These are phyloP conservation scores for Microcera coccophila DNA, from an alignment of 2,329 filamentous ascomycete genomes.

Conservation along the genomic window DNA sequence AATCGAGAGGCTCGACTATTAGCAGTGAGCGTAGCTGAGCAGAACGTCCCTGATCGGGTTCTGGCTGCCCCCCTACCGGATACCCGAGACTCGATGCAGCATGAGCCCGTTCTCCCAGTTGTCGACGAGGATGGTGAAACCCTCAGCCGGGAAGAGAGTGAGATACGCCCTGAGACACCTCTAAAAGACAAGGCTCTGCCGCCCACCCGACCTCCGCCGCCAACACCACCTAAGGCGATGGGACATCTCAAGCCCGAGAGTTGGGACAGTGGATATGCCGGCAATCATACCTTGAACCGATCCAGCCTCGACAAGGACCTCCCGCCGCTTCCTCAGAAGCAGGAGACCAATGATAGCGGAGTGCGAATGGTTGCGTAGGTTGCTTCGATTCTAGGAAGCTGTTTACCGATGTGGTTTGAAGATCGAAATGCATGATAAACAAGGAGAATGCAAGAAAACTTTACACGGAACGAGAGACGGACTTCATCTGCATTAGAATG, in stretches of 20 bases:
- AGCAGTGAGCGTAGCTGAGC: slow-evolving; percentile 34
- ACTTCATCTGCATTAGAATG: slow-evolving; percentile 29
- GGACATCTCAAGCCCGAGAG: slow-evolving; percentile 41
- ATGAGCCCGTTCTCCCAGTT: slow-evolving; percentile 63
- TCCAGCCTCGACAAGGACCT: slow-evolving; percentile 59
- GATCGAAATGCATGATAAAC: slow-evolving; percentile 16
- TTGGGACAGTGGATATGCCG: slow-evolving; percentile 46
- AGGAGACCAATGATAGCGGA: slow-evolving; percentile 25
- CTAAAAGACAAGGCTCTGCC: slow-evolving; percentile 38
- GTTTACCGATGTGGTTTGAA: slow-evolving; percentile 18
- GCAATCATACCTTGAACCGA: slow-evolving; percentile 42
- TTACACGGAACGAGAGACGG: slow-evolving; percentile 24
- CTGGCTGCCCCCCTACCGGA: slow-evolving; percentile 41
- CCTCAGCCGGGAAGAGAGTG: slow-evolving; percentile 47
- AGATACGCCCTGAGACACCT: slow-evolving; percentile 39
- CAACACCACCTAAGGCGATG: slow-evolving; percentile 32
- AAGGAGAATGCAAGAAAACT: slow-evolving; percentile 19
- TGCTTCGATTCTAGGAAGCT: slow-evolving; percentile 17
- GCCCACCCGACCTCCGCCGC: slow-evolving; percentile 42
- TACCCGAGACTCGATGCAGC: slow-evolving; percentile 56
- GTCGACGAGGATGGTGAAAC: slow-evolving; percentile 86
- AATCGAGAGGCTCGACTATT: slow-evolving; percentile 36
- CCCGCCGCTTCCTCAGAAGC: slow-evolving; percentile 49
- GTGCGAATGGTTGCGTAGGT: slow-evolving; percentile 33
- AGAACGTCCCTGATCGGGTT: slow-evolving; percentile 59